A percentile compares a stretch with the other conserved stretches of the same genome.
Evolutionary conservation across 805 yeast genomes (phyloP).

Genomic region (Starmerella tilneyi): DNA sequence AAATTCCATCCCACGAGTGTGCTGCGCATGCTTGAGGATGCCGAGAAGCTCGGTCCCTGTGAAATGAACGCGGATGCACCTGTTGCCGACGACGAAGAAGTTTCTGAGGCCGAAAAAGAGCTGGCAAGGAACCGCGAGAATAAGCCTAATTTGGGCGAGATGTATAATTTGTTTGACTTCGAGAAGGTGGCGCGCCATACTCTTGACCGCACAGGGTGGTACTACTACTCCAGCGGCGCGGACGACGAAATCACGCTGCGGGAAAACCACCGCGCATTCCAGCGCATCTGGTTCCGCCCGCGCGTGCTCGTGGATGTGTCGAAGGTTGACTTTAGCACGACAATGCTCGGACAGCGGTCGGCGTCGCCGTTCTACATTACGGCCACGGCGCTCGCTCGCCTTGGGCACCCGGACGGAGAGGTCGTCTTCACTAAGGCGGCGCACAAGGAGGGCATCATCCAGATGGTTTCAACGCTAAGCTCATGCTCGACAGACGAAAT

Average conservation of each 20-base stretch:
- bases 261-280: conserved; percentile 85
- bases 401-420: conserved; percentile 93
- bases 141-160: conserved; percentile 59
- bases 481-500: conserved; percentile 83
- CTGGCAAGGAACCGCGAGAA: conserved; percentile 32
- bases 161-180: conserved; percentile 74
- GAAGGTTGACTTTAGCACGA: conserved; percentile 57
- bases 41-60: conserved; percentile 54
- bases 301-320: conserved; percentile 69
- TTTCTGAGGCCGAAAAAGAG: conserved; percentile 17
- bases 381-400: conserved; percentile 85
- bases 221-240: conserved; percentile 81
- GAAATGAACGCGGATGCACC: conserved; percentile 14
- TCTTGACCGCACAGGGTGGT: conserved; percentile 75
- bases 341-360: conserved; percentile 61
- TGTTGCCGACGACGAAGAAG: conserved; percentile 1
- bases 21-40: conserved; percentile 47
- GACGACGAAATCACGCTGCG: conserved; percentile 87
- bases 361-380: conserved; percentile 76
- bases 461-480: conserved; percentile 89
- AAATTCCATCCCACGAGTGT: conserved; percentile 90
- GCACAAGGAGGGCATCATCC: conserved; percentile 57
- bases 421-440: conserved; percentile 76
- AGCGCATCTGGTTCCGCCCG: conserved; percentile 80
- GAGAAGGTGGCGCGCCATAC: conserved; percentile 76